phyloP scores from a whole-genome alignment of 2,329 filamentous ascomycete genomes.

The Aspergillus sp. region DNA sequence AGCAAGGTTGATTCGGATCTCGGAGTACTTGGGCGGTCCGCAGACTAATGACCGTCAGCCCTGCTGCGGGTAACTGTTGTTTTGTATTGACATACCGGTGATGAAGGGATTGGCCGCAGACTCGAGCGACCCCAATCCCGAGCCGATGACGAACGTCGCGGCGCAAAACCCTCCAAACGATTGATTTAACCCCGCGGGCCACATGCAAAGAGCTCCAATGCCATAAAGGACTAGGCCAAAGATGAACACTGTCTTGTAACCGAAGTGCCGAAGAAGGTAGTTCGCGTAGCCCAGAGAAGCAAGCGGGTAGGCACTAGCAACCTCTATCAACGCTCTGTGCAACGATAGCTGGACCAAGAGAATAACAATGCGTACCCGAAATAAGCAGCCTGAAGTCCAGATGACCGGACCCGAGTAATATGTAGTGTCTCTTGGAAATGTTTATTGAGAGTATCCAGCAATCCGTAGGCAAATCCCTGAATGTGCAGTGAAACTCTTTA shows the following conservation, averaged over 20 bases:
- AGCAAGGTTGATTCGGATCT: conserved; percentile 74
- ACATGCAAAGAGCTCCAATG: conserved; percentile 76
- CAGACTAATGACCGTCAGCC: conserved; percentile 53
- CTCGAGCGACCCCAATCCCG: conserved; percentile 71
- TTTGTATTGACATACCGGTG: conserved; percentile 43
- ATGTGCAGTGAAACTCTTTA: background rate
- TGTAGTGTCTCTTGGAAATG: conserved; percentile 59
- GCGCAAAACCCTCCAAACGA: conserved; percentile 75
- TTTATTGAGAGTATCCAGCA: conserved; percentile 52
- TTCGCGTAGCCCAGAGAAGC: conserved; percentile 55
- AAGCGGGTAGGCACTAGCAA: conserved; percentile 51
- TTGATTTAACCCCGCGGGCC: conserved; percentile 72
- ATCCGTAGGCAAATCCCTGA: conserved; percentile 50
- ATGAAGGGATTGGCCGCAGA: conserved; percentile 77
- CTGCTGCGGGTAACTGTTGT: conserved; percentile 30
- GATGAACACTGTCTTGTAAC: conserved; percentile 80
- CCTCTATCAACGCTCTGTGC: background rate
- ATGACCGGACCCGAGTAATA: conserved; percentile 58
- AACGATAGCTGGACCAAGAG: background rate
- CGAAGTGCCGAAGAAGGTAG: conserved; percentile 68
- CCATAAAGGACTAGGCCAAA: conserved; percentile 69
- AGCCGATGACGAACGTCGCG: conserved; percentile 70
- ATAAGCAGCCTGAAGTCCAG: conserved; percentile 64
- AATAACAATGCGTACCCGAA: conserved; percentile 52
- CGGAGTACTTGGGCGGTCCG: conserved; percentile 71